These are phyloP conservation scores for Bryum argenteum DNA, from an alignment of 225 moss, liverwort and hornwort species.

Conservation along the genomic window DNA sequence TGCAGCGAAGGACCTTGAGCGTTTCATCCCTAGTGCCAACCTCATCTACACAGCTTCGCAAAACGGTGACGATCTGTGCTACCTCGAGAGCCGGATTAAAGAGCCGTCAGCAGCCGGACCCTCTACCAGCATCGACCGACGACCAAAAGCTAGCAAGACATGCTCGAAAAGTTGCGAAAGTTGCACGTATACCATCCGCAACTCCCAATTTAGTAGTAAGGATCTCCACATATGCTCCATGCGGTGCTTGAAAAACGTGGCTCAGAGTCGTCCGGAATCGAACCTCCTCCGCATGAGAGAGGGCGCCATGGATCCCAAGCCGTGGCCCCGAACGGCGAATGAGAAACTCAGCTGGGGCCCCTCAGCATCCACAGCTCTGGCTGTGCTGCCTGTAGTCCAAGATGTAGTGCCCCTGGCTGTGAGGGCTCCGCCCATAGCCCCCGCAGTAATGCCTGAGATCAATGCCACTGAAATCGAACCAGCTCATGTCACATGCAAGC, in stretches of 20 bases:
- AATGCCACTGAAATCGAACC: too few relatives aligned
- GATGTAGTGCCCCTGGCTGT: too few relatives aligned
- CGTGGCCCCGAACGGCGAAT: too few relatives aligned
- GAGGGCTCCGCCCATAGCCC: too few relatives aligned
- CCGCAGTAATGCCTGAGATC: too few relatives aligned
- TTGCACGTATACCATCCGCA: not conserved
- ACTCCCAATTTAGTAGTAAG: not conserved
- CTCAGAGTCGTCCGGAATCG: accelerated
- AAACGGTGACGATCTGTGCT: not conserved
- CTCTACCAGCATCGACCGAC: not conserved
- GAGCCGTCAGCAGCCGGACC: not conserved
- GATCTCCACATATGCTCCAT: not conserved
- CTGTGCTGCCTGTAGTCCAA: too few relatives aligned
- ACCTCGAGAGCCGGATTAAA: not conserved
- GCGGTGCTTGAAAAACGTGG: not conserved
- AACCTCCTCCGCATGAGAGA: not conserved
- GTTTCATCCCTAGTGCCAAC: not conserved
- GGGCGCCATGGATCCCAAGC: not conserved
- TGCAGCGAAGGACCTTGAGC: not conserved
- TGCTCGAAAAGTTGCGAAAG: not conserved
- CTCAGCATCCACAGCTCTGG: too few relatives aligned
- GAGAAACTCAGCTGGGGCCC: too few relatives aligned
- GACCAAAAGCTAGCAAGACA: not conserved
- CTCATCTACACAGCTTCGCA: not conserved
- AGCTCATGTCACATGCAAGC: too few relatives aligned